A percentile compares a stretch with the other conserved stretches of the same genome.
Conservation (phyloP, 73 alveolate species). For the Uronychia binucleata region DNA sequence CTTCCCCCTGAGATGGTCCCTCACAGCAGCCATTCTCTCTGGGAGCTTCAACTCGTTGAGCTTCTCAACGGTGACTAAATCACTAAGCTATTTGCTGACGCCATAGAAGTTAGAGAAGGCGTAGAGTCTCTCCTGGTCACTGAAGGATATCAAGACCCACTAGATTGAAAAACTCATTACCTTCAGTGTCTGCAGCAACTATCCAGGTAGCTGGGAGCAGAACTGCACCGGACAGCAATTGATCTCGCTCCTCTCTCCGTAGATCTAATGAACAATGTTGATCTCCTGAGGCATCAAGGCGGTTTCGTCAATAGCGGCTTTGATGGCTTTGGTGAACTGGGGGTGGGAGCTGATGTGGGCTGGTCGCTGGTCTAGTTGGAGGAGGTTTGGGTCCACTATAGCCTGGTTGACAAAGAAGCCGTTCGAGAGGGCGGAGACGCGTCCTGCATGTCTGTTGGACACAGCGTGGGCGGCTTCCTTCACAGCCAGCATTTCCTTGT, state of each 20-base stretch:
- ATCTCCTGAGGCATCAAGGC: conserved; percentile 49
- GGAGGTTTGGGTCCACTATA: conserved; percentile 10
- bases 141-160: conserved; percentile 34
- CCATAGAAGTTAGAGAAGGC: conserved; percentile 38
- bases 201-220: conserved; percentile 1
- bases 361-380: conserved; percentile 19
- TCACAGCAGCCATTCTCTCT: neutral
- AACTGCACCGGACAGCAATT: neutral
- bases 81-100: conserved; percentile 12
- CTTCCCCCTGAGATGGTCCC: conserved; percentile 9
- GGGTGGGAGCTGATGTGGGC: neutral
- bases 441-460: conserved; percentile 22
- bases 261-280: conserved; percentile 28
- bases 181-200: no score
- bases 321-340: conserved; percentile 23
- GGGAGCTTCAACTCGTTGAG: conserved; percentile 5
- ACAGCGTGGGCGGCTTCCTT: neutral
- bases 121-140: conserved; percentile 36
- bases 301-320: conserved; percentile 49
- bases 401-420: conserved; percentile 48
- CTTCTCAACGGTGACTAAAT: conserved; percentile 25
- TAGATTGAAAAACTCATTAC: conserved; percentile 14
- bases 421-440: conserved; percentile 10
- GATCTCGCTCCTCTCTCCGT: conserved; percentile 9
- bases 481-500: conserved; percentile 5